These are phyloP conservation scores for Polyporus tsugae DNA, from an alignment of 1,284 basidiomycete species.

Conservation along the genomic window DNA sequence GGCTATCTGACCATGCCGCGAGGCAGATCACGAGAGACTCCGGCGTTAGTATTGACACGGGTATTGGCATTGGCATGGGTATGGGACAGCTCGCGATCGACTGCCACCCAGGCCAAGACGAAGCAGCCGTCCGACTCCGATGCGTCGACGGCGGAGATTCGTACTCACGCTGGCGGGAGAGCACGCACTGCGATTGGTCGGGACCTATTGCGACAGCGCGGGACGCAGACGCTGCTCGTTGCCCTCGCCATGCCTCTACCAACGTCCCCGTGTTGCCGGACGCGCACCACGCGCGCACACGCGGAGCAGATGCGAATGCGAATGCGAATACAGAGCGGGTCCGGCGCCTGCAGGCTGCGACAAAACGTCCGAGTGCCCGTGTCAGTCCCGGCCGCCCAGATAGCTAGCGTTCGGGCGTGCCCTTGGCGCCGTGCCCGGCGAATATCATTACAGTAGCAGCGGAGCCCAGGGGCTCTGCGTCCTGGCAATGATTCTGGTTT, in stretches of 20 bases:
- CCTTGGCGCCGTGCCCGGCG: not conserved
- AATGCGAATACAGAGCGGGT: not conserved
- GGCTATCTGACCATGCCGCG: conserved; percentile 4
- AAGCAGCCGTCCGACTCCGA: not conserved
- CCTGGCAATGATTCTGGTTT: conserved; percentile 5
- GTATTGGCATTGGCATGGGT: not conserved
- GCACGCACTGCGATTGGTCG: not conserved
- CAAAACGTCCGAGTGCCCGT: not conserved
- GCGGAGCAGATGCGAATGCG: conserved; percentile 1
- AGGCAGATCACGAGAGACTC: not conserved
- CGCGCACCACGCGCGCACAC: not conserved
- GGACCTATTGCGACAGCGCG: not conserved
- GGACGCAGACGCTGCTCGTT: not conserved
- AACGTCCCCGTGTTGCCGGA: not conserved
- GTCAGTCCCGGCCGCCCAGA: conserved; percentile 6
- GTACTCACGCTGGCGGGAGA: conserved; percentile 5
- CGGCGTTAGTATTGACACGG: not conserved
- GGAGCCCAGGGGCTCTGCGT: not conserved
- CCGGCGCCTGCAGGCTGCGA: conserved; percentile 3
- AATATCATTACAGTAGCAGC: not conserved
- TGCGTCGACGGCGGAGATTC: not conserved
- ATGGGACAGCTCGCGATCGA: not conserved
- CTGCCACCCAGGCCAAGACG: not conserved
- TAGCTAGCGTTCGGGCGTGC: not conserved
- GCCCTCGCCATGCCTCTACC: not conserved